Evolutionary conservation across 2,329 filamentous ascomycete genomes (phyloP), one percentile per base, ranked within the genome.

Genomic region (Ilyonectria mors-panacis): DNA sequence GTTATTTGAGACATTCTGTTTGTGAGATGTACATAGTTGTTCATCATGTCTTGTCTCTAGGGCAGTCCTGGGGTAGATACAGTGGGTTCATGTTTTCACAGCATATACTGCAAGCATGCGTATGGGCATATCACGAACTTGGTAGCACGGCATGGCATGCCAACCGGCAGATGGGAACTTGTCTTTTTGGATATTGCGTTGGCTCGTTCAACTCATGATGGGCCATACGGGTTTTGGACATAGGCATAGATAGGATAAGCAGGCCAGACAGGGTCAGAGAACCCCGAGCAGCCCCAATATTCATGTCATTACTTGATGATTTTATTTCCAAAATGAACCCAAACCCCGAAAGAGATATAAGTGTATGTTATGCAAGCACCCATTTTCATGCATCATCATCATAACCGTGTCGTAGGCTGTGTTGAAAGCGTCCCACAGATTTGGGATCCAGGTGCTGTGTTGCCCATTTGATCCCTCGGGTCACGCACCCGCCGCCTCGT

Each of bases 1-100:
- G 73, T 75, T 75, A 51, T 45, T 53, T 50, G 48, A 10, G 21
- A n/a, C 9, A 17, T 59, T 65, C 2, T 44, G 28, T 23, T 47
- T 56, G 21, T 62, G 39, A 42, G 12, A 61, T 21, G 30, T 37
- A 3, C 23, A 35, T 69, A 28, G 56, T 33, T 60, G 42, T 66
- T 59, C 42, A 67, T 59, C 47, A 59, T 58, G 56, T 53, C 23
- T 63, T 59, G 56, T 44, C 6, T 28, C 8, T 10, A 15, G 26
- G 12, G 7, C 48, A 5, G 48, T 33, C 47, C 33, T 51, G 17
- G 47, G 17, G 17, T 50, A 17, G 47, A 50, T 30, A 50, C 47
- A 50, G 26, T 50, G 47, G 47, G 45, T 13, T 48, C 13, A 5
- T 50, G 23, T 37, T 23, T 35, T 35, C 19, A 53, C 30, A 10